phyloP scores from a whole-genome alignment of 192 early-diverging fungal genomes.

The Mortierella alpina region DNA sequence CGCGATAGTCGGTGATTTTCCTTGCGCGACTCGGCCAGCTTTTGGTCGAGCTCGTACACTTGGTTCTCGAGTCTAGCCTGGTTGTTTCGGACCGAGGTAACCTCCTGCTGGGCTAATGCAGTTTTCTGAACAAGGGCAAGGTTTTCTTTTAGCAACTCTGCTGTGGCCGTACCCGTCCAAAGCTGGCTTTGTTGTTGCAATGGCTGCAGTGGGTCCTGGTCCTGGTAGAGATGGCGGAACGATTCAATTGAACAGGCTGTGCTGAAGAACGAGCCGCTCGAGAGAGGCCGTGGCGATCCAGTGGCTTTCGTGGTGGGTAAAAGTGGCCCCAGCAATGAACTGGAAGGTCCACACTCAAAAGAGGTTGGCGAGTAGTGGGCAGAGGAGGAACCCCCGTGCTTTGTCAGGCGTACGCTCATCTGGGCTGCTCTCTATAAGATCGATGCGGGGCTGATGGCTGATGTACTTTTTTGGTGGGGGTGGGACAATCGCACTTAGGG shows the following conservation, averaged over 20 bases:
- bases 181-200: background rate
- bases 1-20: constrained; percentile 51
- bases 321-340: constrained; percentile 24
- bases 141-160: constrained; percentile 48
- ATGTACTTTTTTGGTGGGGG: background rate
- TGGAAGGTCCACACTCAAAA: constrained; percentile 13
- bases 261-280: constrained; percentile 4
- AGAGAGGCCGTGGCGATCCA: too few relatives aligned
- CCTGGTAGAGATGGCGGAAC: constrained; percentile 1
- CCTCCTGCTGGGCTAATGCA: constrained; percentile 45
- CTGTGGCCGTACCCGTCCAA: background rate
- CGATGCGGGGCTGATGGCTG: background rate
- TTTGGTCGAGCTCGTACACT: constrained; percentile 61
- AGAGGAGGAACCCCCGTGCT: constrained; percentile 23
- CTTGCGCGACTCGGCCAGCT: constrained; percentile 45
- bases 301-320: constrained; percentile 5
- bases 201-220: background rate
- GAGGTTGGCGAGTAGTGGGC: constrained; percentile 20
- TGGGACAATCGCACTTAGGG: too few relatives aligned
- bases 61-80: constrained; percentile 61
- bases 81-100: constrained; percentile 34
- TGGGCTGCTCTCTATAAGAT: background rate
- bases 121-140: constrained; percentile 50
- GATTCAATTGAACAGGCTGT: constrained; percentile 28
- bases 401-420: constrained; percentile 29